Conservation (phyloP, 1,139 yeast species). For the Scheffersomyces titani region DNA sequence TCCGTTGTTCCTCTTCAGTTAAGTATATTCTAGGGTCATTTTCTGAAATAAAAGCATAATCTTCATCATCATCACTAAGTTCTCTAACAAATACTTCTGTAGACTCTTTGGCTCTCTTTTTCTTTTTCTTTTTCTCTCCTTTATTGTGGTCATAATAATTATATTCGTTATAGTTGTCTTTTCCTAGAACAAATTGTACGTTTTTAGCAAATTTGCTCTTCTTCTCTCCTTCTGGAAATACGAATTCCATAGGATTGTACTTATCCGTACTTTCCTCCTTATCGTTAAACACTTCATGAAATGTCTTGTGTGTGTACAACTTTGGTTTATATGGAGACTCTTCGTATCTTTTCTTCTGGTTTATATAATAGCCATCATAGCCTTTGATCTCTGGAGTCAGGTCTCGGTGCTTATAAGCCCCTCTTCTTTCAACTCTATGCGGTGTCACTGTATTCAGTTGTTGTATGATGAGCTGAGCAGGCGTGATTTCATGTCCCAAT, state of each 20-base stretch:
- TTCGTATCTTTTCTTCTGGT: constrained; percentile 38
- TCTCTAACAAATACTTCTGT: constrained; percentile 7
- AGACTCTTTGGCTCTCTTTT: constrained; percentile 5
- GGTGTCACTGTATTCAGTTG: constrained; percentile 3
- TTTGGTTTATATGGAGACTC: constrained; percentile 37
- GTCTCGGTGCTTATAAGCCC: constrained; percentile 1
- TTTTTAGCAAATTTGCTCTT: constrained; percentile 27
- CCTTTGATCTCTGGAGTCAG: neutral
- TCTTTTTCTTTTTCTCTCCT: constrained; percentile 7
- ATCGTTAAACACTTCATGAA: constrained; percentile 40
- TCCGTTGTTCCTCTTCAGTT: constrained; percentile 5
- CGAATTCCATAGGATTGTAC: constrained; percentile 45
- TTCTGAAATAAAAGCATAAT: neutral
- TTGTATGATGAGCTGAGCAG: constrained; percentile 34
- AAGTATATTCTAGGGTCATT: neutral
- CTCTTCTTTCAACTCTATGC: constrained; percentile 4
- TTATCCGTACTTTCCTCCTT: constrained; percentile 28
- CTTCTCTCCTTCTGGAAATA: constrained; percentile 32
- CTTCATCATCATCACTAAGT: constrained; percentile 8
- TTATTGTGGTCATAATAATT: constrained; percentile 35
- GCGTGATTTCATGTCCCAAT: constrained; percentile 35
- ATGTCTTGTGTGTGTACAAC: constrained; percentile 43
- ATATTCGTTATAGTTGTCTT: constrained; percentile 35
- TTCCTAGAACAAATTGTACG: constrained; percentile 31
- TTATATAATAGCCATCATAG: constrained; percentile 38